Evolutionary conservation across 2,329 filamentous ascomycete species (phyloP), one percentile per base, ranked within the genome.

Genomic region (Neofusicoccum ribis): DNA sequence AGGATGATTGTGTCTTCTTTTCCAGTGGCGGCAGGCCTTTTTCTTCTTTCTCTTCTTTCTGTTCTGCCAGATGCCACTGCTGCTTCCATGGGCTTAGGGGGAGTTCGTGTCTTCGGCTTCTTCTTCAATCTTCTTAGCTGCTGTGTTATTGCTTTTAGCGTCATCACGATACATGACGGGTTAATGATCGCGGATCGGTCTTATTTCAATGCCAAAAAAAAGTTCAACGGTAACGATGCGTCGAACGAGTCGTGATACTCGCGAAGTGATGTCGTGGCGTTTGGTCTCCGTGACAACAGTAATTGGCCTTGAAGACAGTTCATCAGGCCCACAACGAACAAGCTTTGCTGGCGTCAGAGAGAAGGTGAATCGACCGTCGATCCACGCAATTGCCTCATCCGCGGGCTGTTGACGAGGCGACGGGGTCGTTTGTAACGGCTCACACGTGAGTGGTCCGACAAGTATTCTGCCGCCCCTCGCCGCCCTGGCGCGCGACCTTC

Each of bases 141-240:
- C 31, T 49, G 58, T 39, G 23, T 61, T 39, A 49, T 61, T 23
- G 27, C 31, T 61, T 61, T 61, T 27, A 50, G 58, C 58, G 58
- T 61, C 58, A 61, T 61, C 44, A 61, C 31, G 58, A 50, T 60
- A 61, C 43, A 61, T 61, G 58, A 61, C 58, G 58, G n/a, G 44
- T 39, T 61, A 61, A 61, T 61, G 43, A 61, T 47, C 31, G 31
- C 34, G 44, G 31, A 61, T 49, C 31, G 46, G 46, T 20, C 34
- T n/a, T 61, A 50, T 61, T 61, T 61, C 46, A 59, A 59, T 59
- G 27, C 15, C 54, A 59, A 59, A 34, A 46, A 44, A 43, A 46
- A 46, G 15, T 31, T 46, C 17, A 59, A 46, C n/a, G 7, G 34
- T 12, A 11, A 8, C n/a, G 37, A 17, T 15, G n/a, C 20, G 15